A percentile compares a stretch with the other conserved stretches of the same genome.
Conservation (phyloP, 2,329 filamentous ascomycete genomes). For the Pyrenochaeta sp. region DNA sequence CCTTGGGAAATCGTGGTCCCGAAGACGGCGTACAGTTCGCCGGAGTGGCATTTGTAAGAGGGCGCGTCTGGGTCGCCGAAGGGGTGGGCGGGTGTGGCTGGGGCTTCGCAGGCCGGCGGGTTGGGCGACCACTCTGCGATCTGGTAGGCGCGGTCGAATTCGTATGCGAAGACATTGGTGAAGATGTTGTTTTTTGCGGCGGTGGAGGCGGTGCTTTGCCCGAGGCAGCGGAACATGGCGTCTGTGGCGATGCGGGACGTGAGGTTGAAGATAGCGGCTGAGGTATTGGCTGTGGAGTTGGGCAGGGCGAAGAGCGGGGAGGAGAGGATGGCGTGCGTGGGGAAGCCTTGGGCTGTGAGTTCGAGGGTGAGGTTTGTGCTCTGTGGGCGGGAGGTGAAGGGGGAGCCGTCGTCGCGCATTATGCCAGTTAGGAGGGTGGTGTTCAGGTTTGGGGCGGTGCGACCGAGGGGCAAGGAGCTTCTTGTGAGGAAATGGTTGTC, state of each 20-base stretch:
- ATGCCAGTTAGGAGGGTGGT: constrained; percentile 35
- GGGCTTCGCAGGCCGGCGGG: constrained; percentile 45
- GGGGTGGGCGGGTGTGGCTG: constrained; percentile 28
- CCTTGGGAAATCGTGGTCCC: constrained; percentile 47
- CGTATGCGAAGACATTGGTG: constrained; percentile 34
- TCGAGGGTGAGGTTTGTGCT: constrained; percentile 27
- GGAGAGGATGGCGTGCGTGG: constrained; percentile 19
- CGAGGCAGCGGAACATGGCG: constrained; percentile 40
- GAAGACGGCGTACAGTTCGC: constrained; percentile 42
- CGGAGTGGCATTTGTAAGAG: constrained; percentile 40
- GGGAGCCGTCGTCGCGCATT: constrained; percentile 42
- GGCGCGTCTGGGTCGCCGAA: constrained; percentile 32
- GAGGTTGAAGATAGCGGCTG: constrained; percentile 42
- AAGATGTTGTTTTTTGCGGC: constrained; percentile 33
- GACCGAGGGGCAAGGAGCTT: constrained; percentile 27
- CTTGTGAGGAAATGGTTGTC: constrained; percentile 40
- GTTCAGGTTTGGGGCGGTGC: constrained; percentile 19
- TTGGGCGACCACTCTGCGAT: constrained; percentile 37
- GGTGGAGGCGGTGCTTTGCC: constrained; percentile 35
- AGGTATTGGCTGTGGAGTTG: constrained; percentile 39
- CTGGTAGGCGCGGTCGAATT: constrained; percentile 43
- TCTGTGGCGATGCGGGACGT: constrained; percentile 41
- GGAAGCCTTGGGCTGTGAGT: constrained; percentile 26
- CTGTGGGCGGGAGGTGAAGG: constrained; percentile 38
- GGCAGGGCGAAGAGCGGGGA: constrained; percentile 30